A percentile compares a stretch with the other conserved stretches of the same genome.
phyloP scores from a whole-genome alignment of 495 filamentous ascomycete genomes.

The Rusavskia elegans region DNA sequence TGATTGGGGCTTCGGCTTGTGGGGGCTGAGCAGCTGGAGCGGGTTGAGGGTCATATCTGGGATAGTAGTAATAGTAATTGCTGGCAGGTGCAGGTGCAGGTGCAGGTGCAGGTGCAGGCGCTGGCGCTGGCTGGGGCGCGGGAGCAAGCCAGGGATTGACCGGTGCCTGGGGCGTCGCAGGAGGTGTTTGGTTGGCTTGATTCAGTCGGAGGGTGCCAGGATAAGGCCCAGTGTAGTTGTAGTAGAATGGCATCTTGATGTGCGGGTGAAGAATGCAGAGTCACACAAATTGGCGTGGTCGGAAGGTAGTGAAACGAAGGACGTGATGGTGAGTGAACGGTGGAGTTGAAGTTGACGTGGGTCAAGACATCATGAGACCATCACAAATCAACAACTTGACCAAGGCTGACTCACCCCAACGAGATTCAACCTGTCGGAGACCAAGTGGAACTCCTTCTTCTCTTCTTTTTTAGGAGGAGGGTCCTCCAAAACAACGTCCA shows the following conservation, averaged over 20 bases:
- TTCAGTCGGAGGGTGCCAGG: background rate
- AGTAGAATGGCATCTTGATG: background rate
- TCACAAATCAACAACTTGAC: background rate
- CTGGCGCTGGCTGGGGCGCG: background rate
- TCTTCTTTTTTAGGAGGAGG: constrained; percentile 11
- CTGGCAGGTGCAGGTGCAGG: background rate
- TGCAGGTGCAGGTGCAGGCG: background rate
- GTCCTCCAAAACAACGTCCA: constrained; percentile 20
- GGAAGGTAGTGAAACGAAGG: background rate
- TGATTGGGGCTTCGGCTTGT: background rate
- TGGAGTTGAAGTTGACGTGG: background rate
- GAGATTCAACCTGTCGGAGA: constrained; percentile 6
- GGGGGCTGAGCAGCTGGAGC: background rate
- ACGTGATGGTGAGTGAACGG: background rate
- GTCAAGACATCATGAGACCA: background rate
- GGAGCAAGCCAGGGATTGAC: background rate
- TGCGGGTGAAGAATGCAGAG: background rate
- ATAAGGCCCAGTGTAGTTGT: background rate
- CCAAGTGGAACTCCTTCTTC: constrained; percentile 9
- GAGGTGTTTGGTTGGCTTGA: background rate
- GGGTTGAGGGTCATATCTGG: background rate
- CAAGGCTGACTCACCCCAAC: constrained; percentile 6
- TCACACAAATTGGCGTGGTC: background rate
- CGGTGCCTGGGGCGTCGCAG: background rate
- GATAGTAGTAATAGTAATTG: background rate